Percentiles rank a stretch among this genome's conserved stretches.
Evolutionary conservation across 169 alveolate genomes (phyloP).

Genomic region (Plasmodium falciparum): DNA sequence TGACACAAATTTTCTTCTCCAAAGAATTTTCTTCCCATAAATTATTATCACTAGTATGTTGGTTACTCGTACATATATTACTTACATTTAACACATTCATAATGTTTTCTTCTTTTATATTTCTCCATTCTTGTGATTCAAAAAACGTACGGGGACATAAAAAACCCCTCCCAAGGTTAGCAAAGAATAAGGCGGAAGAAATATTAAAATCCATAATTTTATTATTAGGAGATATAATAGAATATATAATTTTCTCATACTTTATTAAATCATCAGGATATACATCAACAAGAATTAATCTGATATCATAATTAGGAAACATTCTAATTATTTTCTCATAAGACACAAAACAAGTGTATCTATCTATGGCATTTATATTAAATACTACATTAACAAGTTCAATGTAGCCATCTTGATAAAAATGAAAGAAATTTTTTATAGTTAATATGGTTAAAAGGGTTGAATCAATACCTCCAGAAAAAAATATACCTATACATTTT

Average conservation of each 20-base stretch:
- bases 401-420: slow-evolving; percentile 56
- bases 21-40: not conserved
- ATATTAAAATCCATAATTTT: slow-evolving; percentile 85
- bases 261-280: slow-evolving; percentile 71
- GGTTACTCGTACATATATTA: not conserved
- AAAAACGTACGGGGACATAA: slow-evolving; percentile 59
- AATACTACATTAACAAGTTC: slow-evolving; percentile 82
- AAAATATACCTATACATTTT: slow-evolving; percentile 76
- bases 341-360: slow-evolving; percentile 81
- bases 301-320: slow-evolving; percentile 77
- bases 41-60: not conserved
- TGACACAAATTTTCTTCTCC: not conserved
- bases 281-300: slow-evolving; percentile 80
- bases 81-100: slow-evolving; percentile 53
- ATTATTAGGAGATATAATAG: slow-evolving; percentile 76
- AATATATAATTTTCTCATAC: slow-evolving; percentile 75
- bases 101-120: slow-evolving; percentile 49
- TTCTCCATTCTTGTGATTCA: slow-evolving; percentile 73
- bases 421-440: slow-evolving; percentile 37
- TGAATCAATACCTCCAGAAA: slow-evolving; percentile 87
- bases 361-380: slow-evolving; percentile 79
- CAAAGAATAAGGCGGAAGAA: slow-evolving; percentile 82
- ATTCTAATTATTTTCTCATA: slow-evolving; percentile 78
- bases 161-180: slow-evolving; percentile 78
- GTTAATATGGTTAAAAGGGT: slow-evolving; percentile 78